Evolutionary conservation across 352 stramenopile species (phyloP), one percentile per base, ranked within the genome.

Genomic region (Globisporangium irregulare): DNA sequence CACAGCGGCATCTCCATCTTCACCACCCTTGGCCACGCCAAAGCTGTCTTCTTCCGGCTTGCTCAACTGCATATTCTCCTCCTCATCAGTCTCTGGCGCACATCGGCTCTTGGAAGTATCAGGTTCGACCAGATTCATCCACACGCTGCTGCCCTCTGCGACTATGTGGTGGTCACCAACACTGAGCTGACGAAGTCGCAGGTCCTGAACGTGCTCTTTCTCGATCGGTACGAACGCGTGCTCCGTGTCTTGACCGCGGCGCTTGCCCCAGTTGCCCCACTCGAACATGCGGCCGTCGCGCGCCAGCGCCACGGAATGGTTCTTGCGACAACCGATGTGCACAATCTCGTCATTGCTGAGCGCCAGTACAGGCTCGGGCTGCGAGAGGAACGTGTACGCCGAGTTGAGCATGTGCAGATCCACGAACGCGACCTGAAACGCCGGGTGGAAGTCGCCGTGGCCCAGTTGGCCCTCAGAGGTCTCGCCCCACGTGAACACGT

Each of bases 401-500:
- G 86, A 92, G 58, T 88, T 87, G 60, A 81, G 63, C 73, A 92
- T 84, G 64, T 84, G 72, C 12, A 69, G 62, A 56, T 93, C 86
- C 15, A 82, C 80, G 18, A 92, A 83, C 20, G 78, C 80, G 36
- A 93, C 86, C 32, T 90, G 72, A 34, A 89, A 90, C 22, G 76
- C 73, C 4, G 70, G 53, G 64, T 88, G 74, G 0, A 73, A 75
- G 32, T 91, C 82, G 20, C 86, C 82, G 34, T 89, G 82, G 2
- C 83, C 86, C 2, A 93, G 67, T 57, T 93, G 86, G 0, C 86
- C 86, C 18, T 93, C 86, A 3, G 83, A 92, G 0, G 79, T 83
- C 62, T 93, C 86, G 20, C 86, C 86, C 86, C 86, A 92, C 14
- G 83, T 82, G 70, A 91, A 93, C 12, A 92, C 82, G 22, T 90